These are phyloP conservation scores for Hypericum perforatum DNA, from an alignment of 345 rosid genomes.

Conservation along the genomic window DNA sequence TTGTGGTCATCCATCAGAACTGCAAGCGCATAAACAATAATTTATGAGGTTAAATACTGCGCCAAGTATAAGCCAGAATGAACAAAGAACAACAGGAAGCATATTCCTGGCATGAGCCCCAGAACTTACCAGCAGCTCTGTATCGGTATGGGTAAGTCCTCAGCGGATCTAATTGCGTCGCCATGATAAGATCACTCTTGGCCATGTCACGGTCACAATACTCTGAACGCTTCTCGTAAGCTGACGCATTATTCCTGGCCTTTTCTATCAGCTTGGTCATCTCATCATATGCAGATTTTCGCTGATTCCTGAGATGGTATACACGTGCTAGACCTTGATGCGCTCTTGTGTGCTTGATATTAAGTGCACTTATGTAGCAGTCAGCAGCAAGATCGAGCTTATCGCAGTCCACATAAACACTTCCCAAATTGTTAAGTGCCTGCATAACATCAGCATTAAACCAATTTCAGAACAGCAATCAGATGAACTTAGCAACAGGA, in stretches of 20 bases:
- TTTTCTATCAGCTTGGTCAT: slow-evolving; percentile 93
- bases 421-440: slow-evolving; percentile 92
- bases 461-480: background rate
- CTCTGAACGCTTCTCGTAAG: slow-evolving; percentile 92
- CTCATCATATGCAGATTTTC: slow-evolving; percentile 85
- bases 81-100: too few species aligned
- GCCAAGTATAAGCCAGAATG: too few species aligned
- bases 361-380: slow-evolving; percentile 81
- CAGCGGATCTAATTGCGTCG: slow-evolving; percentile 78
- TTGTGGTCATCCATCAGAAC: slow-evolving; percentile 95
- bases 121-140: slow-evolving; percentile 77
- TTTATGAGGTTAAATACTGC: slow-evolving; percentile 2
- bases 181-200: slow-evolving; percentile 66
- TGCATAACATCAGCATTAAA: slow-evolving; percentile 23
- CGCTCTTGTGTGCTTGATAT: slow-evolving; percentile 92
- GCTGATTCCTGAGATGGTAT: slow-evolving; percentile 68
- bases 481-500: background rate
- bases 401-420: slow-evolving; percentile 72
- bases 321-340: slow-evolving; percentile 96
- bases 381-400: slow-evolving; percentile 85
- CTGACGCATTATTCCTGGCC: slow-evolving; percentile 81
- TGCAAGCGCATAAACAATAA: slow-evolving; percentile 19
- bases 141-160: slow-evolving; percentile 97
- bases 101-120: background rate
- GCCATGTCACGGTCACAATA: slow-evolving; percentile 95